phyloP scores from a whole-genome alignment of 2,329 filamentous ascomycete genomes.

The Pestalotiopsis sp. region DNA sequence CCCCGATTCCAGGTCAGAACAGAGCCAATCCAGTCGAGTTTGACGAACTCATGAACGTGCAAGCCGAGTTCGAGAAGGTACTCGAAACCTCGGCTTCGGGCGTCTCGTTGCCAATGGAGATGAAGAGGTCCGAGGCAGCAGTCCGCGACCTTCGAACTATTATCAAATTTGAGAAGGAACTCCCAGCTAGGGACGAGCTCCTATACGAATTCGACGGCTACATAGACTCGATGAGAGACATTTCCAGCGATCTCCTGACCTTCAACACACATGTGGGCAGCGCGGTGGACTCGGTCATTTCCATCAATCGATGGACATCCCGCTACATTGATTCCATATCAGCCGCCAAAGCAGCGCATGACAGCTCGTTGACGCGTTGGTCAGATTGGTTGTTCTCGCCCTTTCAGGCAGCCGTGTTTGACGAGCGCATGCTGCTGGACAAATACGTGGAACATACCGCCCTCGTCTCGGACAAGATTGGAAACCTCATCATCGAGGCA shows the following conservation, averaged over 20 bases:
- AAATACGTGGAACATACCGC: conserved; percentile 76
- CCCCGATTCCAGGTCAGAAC: conserved; percentile 26
- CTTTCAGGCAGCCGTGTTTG: conserved; percentile 63
- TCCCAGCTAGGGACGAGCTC: conserved; percentile 71
- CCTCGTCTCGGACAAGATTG: conserved; percentile 71
- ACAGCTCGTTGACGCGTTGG: conserved; percentile 39
- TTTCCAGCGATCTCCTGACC: conserved; percentile 67
- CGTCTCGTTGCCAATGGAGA: conserved; percentile 72
- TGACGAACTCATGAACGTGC: conserved; percentile 72
- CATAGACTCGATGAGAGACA: conserved; percentile 67
- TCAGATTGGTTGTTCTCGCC: conserved; percentile 56
- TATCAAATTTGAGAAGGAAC: conserved; percentile 65
- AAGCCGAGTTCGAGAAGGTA: conserved; percentile 77
- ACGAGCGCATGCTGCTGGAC: conserved; percentile 66
- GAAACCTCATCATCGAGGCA: conserved; percentile 68
- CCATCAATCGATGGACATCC: conserved; percentile 76
- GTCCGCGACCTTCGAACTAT: conserved; percentile 75
- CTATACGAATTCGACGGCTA: conserved; percentile 77
- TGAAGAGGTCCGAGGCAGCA: conserved; percentile 76
- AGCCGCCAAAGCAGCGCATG: conserved; percentile 31
- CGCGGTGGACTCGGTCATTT: conserved; percentile 74
- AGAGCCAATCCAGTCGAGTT: conserved; percentile 59
- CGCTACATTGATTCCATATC: conserved; percentile 67
- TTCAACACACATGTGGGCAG: conserved; percentile 79
- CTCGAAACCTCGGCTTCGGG: conserved; percentile 68